phyloP scores from a whole-genome alignment of 106 monocot species.

The Posidonia australis region DNA sequence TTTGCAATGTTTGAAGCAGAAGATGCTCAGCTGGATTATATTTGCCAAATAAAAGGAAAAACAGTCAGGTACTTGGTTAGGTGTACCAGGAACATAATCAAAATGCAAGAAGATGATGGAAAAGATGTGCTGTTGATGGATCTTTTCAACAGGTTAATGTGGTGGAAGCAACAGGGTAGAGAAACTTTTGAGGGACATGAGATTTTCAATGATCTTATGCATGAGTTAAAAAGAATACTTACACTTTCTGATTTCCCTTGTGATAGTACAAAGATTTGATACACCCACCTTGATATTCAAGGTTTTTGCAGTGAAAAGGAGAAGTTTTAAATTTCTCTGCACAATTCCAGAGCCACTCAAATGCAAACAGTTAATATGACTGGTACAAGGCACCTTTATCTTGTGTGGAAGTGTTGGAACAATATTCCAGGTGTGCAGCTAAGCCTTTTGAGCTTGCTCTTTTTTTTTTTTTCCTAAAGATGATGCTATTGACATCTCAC shows the following conservation, averaged over 20 bases:
- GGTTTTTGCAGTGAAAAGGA: no score
- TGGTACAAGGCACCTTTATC: no score
- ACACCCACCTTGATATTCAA: no score
- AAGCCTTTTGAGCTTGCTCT: no score
- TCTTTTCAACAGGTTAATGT: slow-evolving; percentile 35
- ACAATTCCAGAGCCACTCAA: no score
- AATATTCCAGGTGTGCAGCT: no score
- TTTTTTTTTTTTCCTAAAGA: no score
- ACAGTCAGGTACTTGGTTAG: slow-evolving; percentile 35
- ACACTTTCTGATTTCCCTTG: not conserved
- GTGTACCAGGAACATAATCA: slow-evolving; percentile 29
- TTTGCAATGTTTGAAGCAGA: slow-evolving; percentile 34
- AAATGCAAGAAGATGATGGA: slow-evolving; percentile 7
- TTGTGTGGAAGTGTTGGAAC: no score
- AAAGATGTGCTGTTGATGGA: slow-evolving; percentile 29
- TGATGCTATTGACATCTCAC: no score
- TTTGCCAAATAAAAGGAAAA: slow-evolving; percentile 51
- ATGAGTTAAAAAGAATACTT: slow-evolving; percentile 6
- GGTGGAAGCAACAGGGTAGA: slow-evolving; percentile 38
- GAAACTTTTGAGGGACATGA: slow-evolving; percentile 26
- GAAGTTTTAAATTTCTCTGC: no score
- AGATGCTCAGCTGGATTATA: slow-evolving; percentile 26
- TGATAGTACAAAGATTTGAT: no score
- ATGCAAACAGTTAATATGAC: no score
- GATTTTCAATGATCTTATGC: slow-evolving; percentile 30